These are phyloP conservation scores for Bretschneidera sinensis DNA, from an alignment of 345 rosid species.

Conservation along the genomic window DNA sequence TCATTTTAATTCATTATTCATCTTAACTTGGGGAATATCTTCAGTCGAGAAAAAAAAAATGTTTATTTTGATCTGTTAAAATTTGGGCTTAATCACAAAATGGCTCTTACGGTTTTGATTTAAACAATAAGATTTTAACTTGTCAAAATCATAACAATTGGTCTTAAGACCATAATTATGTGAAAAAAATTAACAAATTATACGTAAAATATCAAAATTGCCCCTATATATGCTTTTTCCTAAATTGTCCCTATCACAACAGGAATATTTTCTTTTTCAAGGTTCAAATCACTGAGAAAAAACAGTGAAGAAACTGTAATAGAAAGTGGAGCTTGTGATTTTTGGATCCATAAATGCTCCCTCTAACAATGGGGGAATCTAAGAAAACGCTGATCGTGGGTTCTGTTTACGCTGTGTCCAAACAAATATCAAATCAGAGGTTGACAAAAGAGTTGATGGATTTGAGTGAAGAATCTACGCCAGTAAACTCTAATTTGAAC, in stretches of 20 bases:
- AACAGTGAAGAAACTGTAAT: slow-evolving; percentile 25
- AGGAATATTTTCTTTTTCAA: slow-evolving; percentile 21
- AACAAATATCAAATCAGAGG: slow-evolving; percentile 21
- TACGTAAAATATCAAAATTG: no score
- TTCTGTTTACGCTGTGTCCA: slow-evolving; percentile 21
- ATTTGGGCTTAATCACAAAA: no score
- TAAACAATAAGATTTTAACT: no score
- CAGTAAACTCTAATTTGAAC: slow-evolving; percentile 12
- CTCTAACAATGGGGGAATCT: not conserved
- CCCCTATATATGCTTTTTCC: no score
- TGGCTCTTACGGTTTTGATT: no score
- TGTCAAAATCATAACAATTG: no score
- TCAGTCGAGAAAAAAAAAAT: no score
- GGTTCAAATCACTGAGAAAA: slow-evolving; percentile 38
- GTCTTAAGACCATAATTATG: no score
- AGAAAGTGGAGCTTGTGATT: slow-evolving; percentile 10
- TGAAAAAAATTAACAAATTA: no score
- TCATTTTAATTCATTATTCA: slow-evolving; percentile 1
- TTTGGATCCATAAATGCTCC: slow-evolving; percentile 26
- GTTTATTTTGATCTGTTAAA: no score
- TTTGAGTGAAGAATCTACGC: slow-evolving; percentile 20
- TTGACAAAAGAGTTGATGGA: slow-evolving; percentile 10
- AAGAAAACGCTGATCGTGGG: not conserved
- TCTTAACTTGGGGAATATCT: no score
- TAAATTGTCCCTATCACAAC: no score